phyloP scores from a whole-genome alignment of 1,139 yeast species.

The Hemisphaericaspora xylofermentans region DNA sequence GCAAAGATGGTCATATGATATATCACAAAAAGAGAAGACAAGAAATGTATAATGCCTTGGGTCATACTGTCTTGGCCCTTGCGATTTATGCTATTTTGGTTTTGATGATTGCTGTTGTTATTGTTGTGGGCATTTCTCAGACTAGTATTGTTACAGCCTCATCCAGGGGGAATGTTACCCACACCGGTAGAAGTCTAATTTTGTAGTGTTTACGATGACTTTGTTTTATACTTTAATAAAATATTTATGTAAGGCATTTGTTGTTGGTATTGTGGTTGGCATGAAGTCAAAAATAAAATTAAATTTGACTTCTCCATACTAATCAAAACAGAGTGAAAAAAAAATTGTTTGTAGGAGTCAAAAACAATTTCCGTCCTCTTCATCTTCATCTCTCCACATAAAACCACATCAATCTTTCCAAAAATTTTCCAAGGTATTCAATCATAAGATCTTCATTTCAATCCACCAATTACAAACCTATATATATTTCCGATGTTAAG shows the following conservation, averaged over 20 bases:
- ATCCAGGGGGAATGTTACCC: too few species aligned
- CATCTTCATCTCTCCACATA: neutral
- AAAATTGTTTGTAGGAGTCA: slow-evolving; percentile 2
- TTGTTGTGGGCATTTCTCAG: neutral
- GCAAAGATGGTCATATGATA: slow-evolving; percentile 3
- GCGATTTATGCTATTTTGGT: slow-evolving; percentile 11
- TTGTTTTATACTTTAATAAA: too few species aligned
- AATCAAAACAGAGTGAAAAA: too few species aligned
- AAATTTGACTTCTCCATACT: slow-evolving; percentile 2
- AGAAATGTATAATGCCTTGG: slow-evolving; percentile 10
- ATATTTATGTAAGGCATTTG: too few species aligned
- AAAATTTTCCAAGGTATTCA: neutral
- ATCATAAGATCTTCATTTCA: neutral
- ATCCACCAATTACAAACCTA: neutral
- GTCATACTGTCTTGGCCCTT: slow-evolving; percentile 15
- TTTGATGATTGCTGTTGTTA: slow-evolving; percentile 4
- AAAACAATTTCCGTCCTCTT: neutral
- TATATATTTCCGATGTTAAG: slow-evolving; percentile 16
- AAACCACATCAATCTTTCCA: neutral
- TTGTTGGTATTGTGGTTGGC: neutral
- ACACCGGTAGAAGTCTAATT: too few species aligned
- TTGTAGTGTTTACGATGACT: too few species aligned
- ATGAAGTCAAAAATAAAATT: slow-evolving; percentile 3
- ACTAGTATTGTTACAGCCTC: too few species aligned
- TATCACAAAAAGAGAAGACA: slow-evolving; percentile 10